A percentile compares a stretch with the other conserved stretches of the same genome.
Conservation (phyloP, 768 basidiomycete genomes). For the Suillus clintonianus region DNA sequence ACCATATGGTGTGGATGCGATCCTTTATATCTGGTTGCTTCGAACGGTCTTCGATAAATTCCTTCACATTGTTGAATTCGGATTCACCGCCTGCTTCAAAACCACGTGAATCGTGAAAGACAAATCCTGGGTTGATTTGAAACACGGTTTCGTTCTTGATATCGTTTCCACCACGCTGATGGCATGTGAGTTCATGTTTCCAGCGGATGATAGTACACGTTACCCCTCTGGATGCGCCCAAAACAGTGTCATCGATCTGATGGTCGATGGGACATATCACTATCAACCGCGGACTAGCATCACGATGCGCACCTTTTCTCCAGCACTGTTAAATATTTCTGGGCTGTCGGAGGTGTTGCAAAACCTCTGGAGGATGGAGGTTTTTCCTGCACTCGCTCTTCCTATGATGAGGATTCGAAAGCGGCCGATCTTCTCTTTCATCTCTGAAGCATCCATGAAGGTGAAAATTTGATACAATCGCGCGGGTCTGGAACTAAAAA, state of each 20-base stretch:
- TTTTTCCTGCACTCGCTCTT: too few relatives aligned
- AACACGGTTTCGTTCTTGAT: conserved; percentile 33
- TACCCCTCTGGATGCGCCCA: conserved; percentile 2
- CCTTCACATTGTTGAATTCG: conserved; percentile 30
- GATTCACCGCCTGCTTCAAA: conserved; percentile 37
- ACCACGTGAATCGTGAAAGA: conserved; percentile 31
- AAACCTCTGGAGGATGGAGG: too few relatives aligned
- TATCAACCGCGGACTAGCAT: neutral
- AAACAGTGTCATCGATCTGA: conserved; percentile 6
- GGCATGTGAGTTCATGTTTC: neutral
- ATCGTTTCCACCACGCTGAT: conserved; percentile 32
- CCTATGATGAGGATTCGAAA: too few relatives aligned
- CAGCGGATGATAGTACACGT: neutral
- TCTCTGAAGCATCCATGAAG: too few relatives aligned
- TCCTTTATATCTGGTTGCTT: conserved; percentile 18
- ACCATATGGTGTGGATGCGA: conserved; percentile 44
- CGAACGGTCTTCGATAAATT: conserved; percentile 31
- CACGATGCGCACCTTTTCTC: too few relatives aligned
- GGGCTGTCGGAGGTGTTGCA: too few relatives aligned
- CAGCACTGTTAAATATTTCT: too few relatives aligned
- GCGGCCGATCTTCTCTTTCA: too few relatives aligned
- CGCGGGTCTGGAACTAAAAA: too few relatives aligned
- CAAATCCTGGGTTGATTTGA: conserved; percentile 31
- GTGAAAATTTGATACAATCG: too few relatives aligned
- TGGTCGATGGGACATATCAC: neutral